phyloP scores from a whole-genome alignment of 805 yeast genomes.

The Candida sakaeoensis region DNA sequence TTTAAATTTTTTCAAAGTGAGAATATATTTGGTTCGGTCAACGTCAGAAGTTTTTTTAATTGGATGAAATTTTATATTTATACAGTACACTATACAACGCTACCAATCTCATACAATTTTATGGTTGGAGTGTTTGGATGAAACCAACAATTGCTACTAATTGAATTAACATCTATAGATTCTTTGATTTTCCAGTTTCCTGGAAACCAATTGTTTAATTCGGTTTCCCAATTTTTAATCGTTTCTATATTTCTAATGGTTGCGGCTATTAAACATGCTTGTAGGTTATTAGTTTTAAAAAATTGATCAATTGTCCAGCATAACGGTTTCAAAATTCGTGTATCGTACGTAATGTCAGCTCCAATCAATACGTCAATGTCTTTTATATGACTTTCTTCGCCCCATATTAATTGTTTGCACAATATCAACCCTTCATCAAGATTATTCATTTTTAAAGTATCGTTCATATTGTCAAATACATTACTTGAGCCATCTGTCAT shows the following conservation, averaged over 20 bases:
- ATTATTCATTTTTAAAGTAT: conserved; percentile 46
- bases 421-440: conserved; percentile 9
- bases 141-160: conserved; percentile 18
- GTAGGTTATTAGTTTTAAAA: conserved; percentile 22
- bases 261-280: conserved; percentile 56
- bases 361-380: conserved; percentile 57
- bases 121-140: conserved; percentile 24
- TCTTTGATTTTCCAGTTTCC: conserved; percentile 17
- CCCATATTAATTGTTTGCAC: conserved; percentile 49
- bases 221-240: conserved; percentile 29
- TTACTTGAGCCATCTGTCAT: conserved; percentile 69
- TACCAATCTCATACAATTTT: conserved; percentile 19
- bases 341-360: conserved; percentile 87
- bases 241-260: conserved; percentile 60
- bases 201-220: conserved; percentile 17
- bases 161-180: conserved; percentile 7
- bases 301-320: conserved; percentile 45
- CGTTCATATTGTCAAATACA: conserved; percentile 44
- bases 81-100: conserved; percentile 8
- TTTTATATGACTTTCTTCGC: conserved; percentile 31
- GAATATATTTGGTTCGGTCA: conserved; percentile 5
- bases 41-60: conserved; percentile 6
- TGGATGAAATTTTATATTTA: conserved; percentile 8
- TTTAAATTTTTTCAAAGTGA: conserved; percentile 1
- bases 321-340: conserved; percentile 52